Evolutionary conservation across 2,329 filamentous ascomycete genomes (phyloP).

Genomic region (Dactylellina sp.): DNA sequence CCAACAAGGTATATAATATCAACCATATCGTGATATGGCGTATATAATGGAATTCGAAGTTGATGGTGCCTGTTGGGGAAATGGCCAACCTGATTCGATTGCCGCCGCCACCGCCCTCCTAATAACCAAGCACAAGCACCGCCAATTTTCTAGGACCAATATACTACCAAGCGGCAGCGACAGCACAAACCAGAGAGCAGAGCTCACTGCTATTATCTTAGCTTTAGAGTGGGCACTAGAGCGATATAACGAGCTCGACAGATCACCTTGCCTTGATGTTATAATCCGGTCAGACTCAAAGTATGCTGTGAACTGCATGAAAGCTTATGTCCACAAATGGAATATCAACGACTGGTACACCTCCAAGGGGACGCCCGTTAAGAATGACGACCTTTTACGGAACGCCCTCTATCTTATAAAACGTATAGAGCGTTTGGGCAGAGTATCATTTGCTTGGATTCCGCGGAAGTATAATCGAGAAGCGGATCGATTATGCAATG

Average conservation of each 20-base stretch:
- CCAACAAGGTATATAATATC: too few relatives aligned
- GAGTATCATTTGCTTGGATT: conserved; percentile 62
- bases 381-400: conserved; percentile 63
- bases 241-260: conserved; percentile 57
- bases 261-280: conserved; percentile 58
- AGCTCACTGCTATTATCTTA: conserved; percentile 65
- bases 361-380: conserved; percentile 60
- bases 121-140: conserved; percentile 11
- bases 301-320: conserved; percentile 63
- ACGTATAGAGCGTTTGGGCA: conserved; percentile 59
- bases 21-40: too few relatives aligned
- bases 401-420: conserved; percentile 60
- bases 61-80: conserved; percentile 63
- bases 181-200: conserved; percentile 64
- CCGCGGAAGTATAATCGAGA: conserved; percentile 62
- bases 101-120: conserved; percentile 62
- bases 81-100: conserved; percentile 60
- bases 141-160: too few relatives aligned
- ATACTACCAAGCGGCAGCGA: too few relatives aligned
- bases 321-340: conserved; percentile 62
- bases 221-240: conserved; percentile 67
- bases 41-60: conserved; percentile 63
- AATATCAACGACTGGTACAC: conserved; percentile 62
- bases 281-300: conserved; percentile 63
- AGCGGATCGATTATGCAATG: conserved; percentile 62